These are phyloP conservation scores for Fusarium tricinctum DNA, from an alignment of 2,329 filamentous ascomycete genomes.

Conservation along the genomic window DNA sequence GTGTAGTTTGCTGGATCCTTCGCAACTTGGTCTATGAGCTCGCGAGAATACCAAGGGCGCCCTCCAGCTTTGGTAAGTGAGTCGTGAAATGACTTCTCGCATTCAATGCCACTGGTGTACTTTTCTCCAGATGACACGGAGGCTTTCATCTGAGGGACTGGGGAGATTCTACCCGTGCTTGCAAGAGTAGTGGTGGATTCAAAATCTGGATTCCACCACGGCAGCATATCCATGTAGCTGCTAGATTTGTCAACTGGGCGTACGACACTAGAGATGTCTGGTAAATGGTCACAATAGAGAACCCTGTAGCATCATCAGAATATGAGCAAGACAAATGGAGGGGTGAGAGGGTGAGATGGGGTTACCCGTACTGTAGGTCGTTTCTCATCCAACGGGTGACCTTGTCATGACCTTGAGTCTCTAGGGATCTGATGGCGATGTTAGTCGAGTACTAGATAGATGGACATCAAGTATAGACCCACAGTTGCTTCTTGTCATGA, in stretches of 20 bases:
- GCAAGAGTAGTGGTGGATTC: constrained; percentile 18
- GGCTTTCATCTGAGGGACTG: background rate
- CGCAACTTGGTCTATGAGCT: constrained; percentile 30
- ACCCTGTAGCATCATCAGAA: constrained; percentile 27
- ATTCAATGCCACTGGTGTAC: constrained; percentile 9
- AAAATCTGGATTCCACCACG: constrained; percentile 20
- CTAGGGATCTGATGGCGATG: constrained; percentile 16
- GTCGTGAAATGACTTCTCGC: constrained; percentile 28
- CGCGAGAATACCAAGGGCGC: constrained; percentile 41
- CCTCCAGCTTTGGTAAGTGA: constrained; percentile 36
- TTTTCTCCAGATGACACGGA: constrained; percentile 17
- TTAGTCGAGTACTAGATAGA: constrained; percentile 7
- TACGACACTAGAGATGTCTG: constrained; percentile 32
- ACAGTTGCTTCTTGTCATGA: constrained; percentile 11
- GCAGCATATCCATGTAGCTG: constrained; percentile 30
- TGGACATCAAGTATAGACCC: background rate
- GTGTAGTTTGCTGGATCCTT: constrained; percentile 14
- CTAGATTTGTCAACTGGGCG: constrained; percentile 28
- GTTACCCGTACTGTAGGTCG: constrained; percentile 35
- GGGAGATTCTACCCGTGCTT: constrained; percentile 7
- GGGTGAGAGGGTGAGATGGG: background rate
- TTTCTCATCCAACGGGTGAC: constrained; percentile 40
- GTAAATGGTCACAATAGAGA: constrained; percentile 36
- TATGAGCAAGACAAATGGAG: background rate
- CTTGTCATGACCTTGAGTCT: constrained; percentile 27